phyloP scores from a whole-genome alignment of 2,329 filamentous ascomycete genomes.

The Colletotrichum sp. region DNA sequence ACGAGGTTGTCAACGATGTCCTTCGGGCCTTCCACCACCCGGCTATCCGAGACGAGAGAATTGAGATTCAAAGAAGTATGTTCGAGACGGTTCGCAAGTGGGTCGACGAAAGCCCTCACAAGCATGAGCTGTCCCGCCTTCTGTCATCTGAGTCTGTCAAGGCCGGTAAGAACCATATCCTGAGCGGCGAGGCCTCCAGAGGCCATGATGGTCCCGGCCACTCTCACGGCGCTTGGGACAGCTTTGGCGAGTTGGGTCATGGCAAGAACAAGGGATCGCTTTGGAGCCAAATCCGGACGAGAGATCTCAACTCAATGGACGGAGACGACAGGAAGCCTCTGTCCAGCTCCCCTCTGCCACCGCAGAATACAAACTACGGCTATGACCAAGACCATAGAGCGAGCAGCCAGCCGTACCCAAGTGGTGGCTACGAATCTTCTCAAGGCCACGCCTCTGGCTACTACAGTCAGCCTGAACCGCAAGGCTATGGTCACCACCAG shows the following conservation, averaged over 20 bases:
- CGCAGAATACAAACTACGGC: constrained; percentile 41
- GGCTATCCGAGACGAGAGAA: constrained; percentile 73
- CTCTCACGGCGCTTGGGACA: constrained; percentile 43
- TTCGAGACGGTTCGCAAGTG: constrained; percentile 84
- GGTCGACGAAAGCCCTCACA: constrained; percentile 73
- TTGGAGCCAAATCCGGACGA: constrained; percentile 65
- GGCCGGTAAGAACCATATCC: constrained; percentile 79
- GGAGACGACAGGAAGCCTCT: constrained; percentile 48
- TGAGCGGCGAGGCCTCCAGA: constrained; percentile 37
- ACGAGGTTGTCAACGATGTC: constrained; percentile 84
- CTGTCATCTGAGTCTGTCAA: constrained; percentile 85
- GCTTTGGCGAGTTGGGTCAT: constrained; percentile 52
- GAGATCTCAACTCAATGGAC: constrained; percentile 62
- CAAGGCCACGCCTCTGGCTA: constrained; percentile 19
- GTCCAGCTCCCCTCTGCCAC: constrained; percentile 41
- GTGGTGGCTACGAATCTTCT: constrained; percentile 23
- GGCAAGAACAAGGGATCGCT: constrained; percentile 64
- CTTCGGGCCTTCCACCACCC: constrained; percentile 90
- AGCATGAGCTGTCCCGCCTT: constrained; percentile 72
- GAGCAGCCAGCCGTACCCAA: constrained; percentile 27
- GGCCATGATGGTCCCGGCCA: constrained; percentile 44
- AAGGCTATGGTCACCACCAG: constrained; percentile 34
- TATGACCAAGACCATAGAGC: constrained; percentile 39
- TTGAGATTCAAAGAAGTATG: constrained; percentile 88
- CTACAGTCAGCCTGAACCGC: constrained; percentile 26